Conservation (phyloP, 2,329 filamentous ascomycete genomes). For the Berkeleyomyces rouxiae region DNA sequence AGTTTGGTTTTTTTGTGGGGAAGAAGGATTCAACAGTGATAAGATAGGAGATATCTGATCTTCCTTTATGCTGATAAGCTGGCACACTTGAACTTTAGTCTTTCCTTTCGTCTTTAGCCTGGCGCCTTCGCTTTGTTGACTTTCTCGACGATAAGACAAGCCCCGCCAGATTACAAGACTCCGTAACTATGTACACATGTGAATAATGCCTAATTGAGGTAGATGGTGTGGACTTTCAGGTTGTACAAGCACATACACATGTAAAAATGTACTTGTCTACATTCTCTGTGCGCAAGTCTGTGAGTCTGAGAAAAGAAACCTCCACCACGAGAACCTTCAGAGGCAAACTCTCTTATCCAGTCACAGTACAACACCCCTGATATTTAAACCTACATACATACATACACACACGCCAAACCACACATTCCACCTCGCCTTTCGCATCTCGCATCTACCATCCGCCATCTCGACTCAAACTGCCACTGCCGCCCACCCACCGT, state of each 20-base stretch:
- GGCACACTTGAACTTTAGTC: no score
- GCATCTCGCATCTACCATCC: not conserved
- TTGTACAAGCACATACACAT: not conserved
- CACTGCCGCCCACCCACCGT: not conserved
- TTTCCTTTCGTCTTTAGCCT: no score
- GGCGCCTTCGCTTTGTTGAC: no score
- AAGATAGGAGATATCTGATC: not conserved
- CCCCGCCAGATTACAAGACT: not conserved
- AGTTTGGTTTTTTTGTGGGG: not conserved
- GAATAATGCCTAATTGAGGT: not conserved
- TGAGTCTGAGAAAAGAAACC: not conserved
- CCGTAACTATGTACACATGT: not conserved
- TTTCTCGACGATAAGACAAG: not conserved
- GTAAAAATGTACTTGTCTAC: not conserved
- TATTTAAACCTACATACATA: not conserved
- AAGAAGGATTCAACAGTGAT: not conserved
- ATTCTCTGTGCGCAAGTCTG: not conserved
- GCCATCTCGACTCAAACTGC: no score
- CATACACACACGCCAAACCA: not conserved
- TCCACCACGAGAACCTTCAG: not conserved
- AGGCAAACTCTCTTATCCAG: not conserved
- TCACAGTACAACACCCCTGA: not conserved
- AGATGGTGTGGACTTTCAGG: no score
- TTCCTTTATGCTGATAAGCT: not conserved
- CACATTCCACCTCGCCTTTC: not conserved